Evolutionary conservation across 768 basidiomycete species (phyloP).

Genomic region (Rossbeevera mucosa): DNA sequence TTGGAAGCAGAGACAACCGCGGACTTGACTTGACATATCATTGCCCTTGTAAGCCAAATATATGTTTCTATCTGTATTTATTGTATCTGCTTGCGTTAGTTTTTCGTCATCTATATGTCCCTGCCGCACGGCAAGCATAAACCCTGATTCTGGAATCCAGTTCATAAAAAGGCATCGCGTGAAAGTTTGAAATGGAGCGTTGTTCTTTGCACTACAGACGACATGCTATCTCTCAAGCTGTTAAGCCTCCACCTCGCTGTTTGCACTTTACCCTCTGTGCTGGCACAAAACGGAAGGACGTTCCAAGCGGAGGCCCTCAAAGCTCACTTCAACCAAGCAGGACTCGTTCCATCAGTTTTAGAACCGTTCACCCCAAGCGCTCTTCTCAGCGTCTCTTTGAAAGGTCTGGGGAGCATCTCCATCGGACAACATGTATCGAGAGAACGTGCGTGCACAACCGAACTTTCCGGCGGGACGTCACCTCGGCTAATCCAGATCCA

Average conservation of each 20-base stretch:
- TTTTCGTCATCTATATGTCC: constrained; percentile 15
- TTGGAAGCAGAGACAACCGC: constrained; percentile 22
- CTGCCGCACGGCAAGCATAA: constrained; percentile 16
- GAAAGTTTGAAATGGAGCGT: not conserved
- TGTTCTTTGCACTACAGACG: not conserved
- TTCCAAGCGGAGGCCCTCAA: constrained; percentile 55
- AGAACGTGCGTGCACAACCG: constrained; percentile 43
- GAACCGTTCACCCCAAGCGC: constrained; percentile 57
- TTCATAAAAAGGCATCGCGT: not conserved
- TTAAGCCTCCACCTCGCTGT: constrained; percentile 32
- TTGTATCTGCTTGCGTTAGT: constrained; percentile 30
- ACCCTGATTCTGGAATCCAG: constrained; percentile 17
- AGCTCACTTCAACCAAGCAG: constrained; percentile 62
- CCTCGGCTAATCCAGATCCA: constrained; percentile 2
- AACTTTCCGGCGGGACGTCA: not conserved
- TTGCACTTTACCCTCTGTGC: constrained; percentile 33
- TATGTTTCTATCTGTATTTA: constrained; percentile 32
- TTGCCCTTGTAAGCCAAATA: constrained; percentile 21
- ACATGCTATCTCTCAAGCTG: constrained; percentile 15
- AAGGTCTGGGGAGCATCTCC: constrained; percentile 43
- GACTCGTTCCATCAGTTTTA: constrained; percentile 59
- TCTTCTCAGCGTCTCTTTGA: constrained; percentile 48
- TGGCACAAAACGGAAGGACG: constrained; percentile 43
- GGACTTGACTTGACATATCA: constrained; percentile 25
- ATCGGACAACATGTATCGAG: constrained; percentile 57